These are phyloP conservation scores for Cicer yamashitae DNA, from an alignment of 306 rosid genomes.

Conservation along the genomic window DNA sequence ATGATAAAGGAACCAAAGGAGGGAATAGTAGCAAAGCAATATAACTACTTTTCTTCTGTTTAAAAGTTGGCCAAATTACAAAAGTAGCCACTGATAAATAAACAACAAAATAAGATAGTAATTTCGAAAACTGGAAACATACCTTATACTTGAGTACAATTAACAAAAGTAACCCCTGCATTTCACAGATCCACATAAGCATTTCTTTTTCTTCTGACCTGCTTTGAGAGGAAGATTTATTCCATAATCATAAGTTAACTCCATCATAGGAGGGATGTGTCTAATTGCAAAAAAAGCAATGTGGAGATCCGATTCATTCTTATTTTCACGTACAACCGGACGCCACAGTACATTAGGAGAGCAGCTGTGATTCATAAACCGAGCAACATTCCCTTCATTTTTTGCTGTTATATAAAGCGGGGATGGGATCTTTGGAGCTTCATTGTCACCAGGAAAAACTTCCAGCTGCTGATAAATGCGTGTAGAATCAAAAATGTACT, in stretches of 20 bases:
- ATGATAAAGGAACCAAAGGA: background rate
- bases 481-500: slow-evolving; percentile 76
- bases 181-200: slow-evolving; percentile 75
- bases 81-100: background rate
- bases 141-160: slow-evolving; percentile 59
- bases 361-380: slow-evolving; percentile 97
- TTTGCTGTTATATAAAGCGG: slow-evolving; percentile 73
- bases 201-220: slow-evolving; percentile 74
- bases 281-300: slow-evolving; percentile 72
- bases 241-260: slow-evolving; percentile 93
- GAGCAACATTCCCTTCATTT: slow-evolving; percentile 86
- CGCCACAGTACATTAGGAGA: slow-evolving; percentile 87
- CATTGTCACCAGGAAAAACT: slow-evolving; percentile 69
- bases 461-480: slow-evolving; percentile 74
- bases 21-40: background rate
- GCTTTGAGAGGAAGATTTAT: slow-evolving; percentile 59
- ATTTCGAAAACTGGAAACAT: slow-evolving; percentile 38
- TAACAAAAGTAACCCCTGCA: slow-evolving; percentile 77
- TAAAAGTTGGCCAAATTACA: slow-evolving; percentile 2
- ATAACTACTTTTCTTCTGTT: background rate
- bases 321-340: slow-evolving; percentile 70
- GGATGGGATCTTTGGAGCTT: slow-evolving; percentile 66
- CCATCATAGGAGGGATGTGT: slow-evolving; percentile 89
- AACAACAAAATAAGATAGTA: slow-evolving; percentile 32
- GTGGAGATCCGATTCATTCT: slow-evolving; percentile 68